Evolutionary conservation across 257 asterid genomes (phyloP).

Genomic region (Ballota nigra): DNA sequence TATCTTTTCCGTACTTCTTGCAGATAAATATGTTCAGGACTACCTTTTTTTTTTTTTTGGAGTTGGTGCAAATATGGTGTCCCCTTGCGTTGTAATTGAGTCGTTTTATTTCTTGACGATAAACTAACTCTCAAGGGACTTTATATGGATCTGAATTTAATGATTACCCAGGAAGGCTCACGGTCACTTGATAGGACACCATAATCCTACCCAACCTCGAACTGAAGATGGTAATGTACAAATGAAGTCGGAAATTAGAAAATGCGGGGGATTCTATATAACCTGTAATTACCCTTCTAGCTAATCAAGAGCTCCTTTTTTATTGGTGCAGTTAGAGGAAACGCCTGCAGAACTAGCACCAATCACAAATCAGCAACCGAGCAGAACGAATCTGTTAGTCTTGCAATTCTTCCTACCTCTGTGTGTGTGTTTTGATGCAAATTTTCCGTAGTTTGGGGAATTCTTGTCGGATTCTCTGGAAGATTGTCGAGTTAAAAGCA

Average conservation of each 20-base stretch:
- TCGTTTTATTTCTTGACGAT: not conserved
- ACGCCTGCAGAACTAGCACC: slow-evolving; percentile 21
- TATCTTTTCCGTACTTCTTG: not conserved
- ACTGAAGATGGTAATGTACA: slow-evolving; percentile 35
- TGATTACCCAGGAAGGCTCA: slow-evolving; percentile 59
- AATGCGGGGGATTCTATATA: slow-evolving; percentile 9
- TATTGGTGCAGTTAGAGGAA: slow-evolving; percentile 35
- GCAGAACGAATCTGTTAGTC: slow-evolving; percentile 41
- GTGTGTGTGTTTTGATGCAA: not conserved
- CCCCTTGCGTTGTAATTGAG: not conserved
- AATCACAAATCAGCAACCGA: slow-evolving; percentile 26
- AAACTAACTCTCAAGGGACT: not conserved
- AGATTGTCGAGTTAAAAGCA: not conserved
- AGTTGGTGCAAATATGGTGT: not conserved
- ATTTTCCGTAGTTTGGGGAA: not conserved
- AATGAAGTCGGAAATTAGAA: slow-evolving; percentile 24
- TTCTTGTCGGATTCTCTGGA: slow-evolving; percentile 19
- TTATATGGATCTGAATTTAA: slow-evolving; percentile 1
- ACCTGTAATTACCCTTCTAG: slow-evolving; percentile 26
- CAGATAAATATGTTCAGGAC: not conserved
- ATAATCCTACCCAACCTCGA: slow-evolving; percentile 38
- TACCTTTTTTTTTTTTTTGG: slow-evolving; percentile 2
- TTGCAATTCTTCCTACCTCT: slow-evolving; percentile 3
- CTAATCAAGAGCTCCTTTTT: slow-evolving; percentile 30
- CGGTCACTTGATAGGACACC: slow-evolving; percentile 64